Percentiles rank a stretch among this genome's conserved stretches.
Evolutionary conservation across 179 eudicot genomes (phyloP).

Genomic region (Dionaea muscipula): DNA sequence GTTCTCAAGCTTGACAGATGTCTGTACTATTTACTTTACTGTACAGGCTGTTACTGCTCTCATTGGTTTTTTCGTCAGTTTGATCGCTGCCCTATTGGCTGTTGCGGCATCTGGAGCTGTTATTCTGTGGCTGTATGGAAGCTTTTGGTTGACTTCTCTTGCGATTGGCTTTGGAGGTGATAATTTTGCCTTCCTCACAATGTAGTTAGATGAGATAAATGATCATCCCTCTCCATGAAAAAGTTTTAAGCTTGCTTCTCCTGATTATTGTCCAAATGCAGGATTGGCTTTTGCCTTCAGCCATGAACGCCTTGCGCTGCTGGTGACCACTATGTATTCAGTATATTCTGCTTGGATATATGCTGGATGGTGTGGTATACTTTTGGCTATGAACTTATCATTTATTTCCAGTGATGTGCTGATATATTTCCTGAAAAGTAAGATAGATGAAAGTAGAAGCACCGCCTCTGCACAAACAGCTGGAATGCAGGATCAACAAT

Average conservation of each 20-base stretch:
- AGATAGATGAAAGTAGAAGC: conserved; percentile 39
- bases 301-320: conserved; percentile 60
- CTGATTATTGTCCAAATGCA: conserved; percentile 20
- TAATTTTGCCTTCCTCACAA: conserved; percentile 8
- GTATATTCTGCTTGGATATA: conserved; percentile 62
- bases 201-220: background rate
- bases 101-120: conserved; percentile 35
- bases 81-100: conserved; percentile 35
- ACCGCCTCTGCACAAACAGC: conserved; percentile 45
- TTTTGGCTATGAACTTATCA: conserved; percentile 64
- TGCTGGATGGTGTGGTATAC: conserved; percentile 77
- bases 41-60: conserved; percentile 51
- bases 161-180: conserved; percentile 58
- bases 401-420: conserved; percentile 84
- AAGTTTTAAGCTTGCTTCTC: conserved; percentile 1
- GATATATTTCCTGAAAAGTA: conserved; percentile 52
- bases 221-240: background rate
- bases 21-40: background rate
- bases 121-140: conserved; percentile 79
- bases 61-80: conserved; percentile 53
- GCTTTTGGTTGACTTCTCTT: conserved; percentile 76
- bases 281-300: conserved; percentile 53
- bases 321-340: conserved; percentile 55
- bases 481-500: conserved; percentile 43
- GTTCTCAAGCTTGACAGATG: background rate